These are phyloP conservation scores for Xylaria sp. DNA, from an alignment of 495 filamentous ascomycete species.

Conservation along the genomic window DNA sequence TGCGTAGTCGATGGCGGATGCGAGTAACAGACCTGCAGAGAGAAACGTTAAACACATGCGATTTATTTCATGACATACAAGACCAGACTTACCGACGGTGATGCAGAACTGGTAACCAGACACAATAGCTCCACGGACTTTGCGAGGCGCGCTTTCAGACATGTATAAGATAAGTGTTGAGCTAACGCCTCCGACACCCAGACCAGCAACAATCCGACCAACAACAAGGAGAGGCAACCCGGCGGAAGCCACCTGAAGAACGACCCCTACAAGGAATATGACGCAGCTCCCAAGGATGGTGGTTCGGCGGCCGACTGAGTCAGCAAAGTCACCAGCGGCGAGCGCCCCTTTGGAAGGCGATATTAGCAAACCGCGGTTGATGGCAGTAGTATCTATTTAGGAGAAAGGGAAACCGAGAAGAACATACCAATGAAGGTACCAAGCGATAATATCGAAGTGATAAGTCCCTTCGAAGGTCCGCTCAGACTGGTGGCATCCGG, in stretches of 20 bases:
- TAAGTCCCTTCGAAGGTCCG: conserved; percentile 61
- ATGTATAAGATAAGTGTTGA: conserved; percentile 80
- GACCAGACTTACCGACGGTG: conserved; percentile 61
- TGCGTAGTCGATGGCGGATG: conserved; percentile 74
- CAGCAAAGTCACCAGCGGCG: conserved; percentile 72
- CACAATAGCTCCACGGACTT: conserved; percentile 76
- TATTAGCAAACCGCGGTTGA: background rate
- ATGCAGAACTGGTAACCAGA: conserved; percentile 81
- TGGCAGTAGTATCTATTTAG: background rate
- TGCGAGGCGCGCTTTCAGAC: conserved; percentile 72
- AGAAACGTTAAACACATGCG: background rate
- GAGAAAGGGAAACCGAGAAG: background rate
- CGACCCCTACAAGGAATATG: conserved; percentile 69
- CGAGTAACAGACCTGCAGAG: conserved; percentile 62
- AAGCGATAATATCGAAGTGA: conserved; percentile 75
- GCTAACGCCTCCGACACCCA: conserved; percentile 78
- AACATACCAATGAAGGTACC: conserved; percentile 72
- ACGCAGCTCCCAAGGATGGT: conserved; percentile 71
- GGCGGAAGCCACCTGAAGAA: conserved; percentile 59
- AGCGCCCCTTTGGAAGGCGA: conserved; percentile 56
- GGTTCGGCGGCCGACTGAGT: conserved; percentile 70
- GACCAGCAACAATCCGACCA: conserved; percentile 73
- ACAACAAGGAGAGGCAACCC: conserved; percentile 64
- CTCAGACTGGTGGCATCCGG: conserved; percentile 35
- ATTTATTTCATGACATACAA: background rate